Evolutionary conservation across 768 basidiomycete genomes (phyloP), one percentile per base, ranked within the genome.

Genomic region (Macrolepiota dolichaula): DNA sequence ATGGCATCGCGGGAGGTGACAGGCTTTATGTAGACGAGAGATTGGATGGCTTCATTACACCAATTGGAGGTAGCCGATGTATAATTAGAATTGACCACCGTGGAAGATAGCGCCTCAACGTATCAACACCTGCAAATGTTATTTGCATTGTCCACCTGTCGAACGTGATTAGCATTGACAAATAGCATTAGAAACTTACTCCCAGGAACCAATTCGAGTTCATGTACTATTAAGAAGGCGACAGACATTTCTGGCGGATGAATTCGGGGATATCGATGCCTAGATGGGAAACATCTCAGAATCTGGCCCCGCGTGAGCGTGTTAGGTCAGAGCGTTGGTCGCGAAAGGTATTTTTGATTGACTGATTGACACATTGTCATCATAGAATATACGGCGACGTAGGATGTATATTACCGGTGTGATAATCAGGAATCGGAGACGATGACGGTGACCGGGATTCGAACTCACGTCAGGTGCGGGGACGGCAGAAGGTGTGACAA

Each of bases 21-120:
- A 19, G 57, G 50, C n/a, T 51, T 58, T 59, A 59, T 51, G 57
- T 59, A 59, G 22, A 36, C 38, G 57, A 44, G 19, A 10, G 13
- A 13, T 38, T 32, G 3, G 29, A 32, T 32, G 29, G 29, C 29
- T 32, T 51, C 57, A 51, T 59, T 51, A 59, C 50, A 36, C 57
- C 57, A 42, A 40, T 59, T 59, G 57, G 57, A 52, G 57, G 51
- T 51, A 59, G 15, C 50, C 36, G 50, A 36, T 36, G 19, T 27
- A 46, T 10, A 40, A 38, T 51, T 59, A 24, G 27, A 50, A n/a
- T 19, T 58, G 57, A 58, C 49, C 35, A 58, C 24, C 57, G 57
- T 58, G 57, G 57, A 58, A 58, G 24, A 36, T n/a, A 15, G 15
- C 2, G 5, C 12, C 44, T 11, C 13, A 22, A 27, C 12, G 36